Evolutionary conservation across 805 yeast genomes (phyloP).

Genomic region (Saturnispora galanensis): DNA sequence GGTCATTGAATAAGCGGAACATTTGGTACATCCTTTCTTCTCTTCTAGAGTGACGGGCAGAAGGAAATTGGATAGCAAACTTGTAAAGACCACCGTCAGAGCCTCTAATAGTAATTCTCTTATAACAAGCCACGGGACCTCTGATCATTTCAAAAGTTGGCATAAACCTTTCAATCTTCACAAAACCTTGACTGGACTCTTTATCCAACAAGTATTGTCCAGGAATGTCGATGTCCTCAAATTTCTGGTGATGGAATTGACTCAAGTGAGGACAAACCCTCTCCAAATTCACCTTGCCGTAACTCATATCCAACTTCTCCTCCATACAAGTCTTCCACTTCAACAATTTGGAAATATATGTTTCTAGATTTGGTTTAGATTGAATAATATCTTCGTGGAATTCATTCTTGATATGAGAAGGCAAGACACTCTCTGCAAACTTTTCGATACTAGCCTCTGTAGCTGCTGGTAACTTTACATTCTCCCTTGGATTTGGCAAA

Average conservation of each 20-base stretch:
- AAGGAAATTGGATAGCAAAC: constrained; percentile 95
- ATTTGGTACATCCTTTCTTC: constrained; percentile 92
- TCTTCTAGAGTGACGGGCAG: constrained; percentile 93
- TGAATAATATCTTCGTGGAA: constrained; percentile 86
- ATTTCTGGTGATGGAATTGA: constrained; percentile 96
- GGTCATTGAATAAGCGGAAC: constrained; percentile 80
- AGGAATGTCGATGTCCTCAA: constrained; percentile 95
- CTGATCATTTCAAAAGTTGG: constrained; percentile 83
- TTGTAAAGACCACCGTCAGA: constrained; percentile 87
- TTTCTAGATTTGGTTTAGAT: constrained; percentile 79
- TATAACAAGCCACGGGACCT: constrained; percentile 83
- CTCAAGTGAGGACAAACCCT: constrained; percentile 89
- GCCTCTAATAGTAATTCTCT: constrained; percentile 82
- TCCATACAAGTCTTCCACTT: constrained; percentile 91
- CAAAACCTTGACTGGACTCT: constrained; percentile 83
- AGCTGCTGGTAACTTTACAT: constrained; percentile 79
- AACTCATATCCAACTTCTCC: constrained; percentile 80
- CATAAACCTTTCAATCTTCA: constrained; percentile 86
- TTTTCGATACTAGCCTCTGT: constrained; percentile 82
- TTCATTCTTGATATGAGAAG: constrained; percentile 78
- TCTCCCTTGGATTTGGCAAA: constrained; percentile 76
- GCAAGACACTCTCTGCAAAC: constrained; percentile 88
- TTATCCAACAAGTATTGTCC: constrained; percentile 88
- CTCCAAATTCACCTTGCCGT: constrained; percentile 72
- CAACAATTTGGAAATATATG: constrained; percentile 72